Conservation (phyloP, 352 stramenopile genomes). For the Nothophytophthora sp. region DNA sequence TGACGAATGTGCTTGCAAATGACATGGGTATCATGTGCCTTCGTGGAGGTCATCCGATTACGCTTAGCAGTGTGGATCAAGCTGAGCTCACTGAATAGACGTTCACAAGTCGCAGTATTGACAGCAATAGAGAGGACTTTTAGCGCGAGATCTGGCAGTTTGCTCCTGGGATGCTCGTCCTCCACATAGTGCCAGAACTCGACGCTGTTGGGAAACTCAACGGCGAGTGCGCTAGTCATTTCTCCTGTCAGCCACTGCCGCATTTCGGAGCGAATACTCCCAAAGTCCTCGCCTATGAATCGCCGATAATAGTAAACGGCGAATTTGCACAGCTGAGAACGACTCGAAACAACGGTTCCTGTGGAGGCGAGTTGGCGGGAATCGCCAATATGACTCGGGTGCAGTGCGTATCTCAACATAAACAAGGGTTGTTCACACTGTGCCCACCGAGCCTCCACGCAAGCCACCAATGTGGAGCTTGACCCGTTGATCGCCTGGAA, state of each 20-base stretch:
- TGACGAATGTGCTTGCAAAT: no score
- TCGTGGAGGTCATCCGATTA: not conserved
- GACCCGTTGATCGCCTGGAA: not conserved
- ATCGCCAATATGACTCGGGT: not conserved
- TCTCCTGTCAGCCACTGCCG: not conserved
- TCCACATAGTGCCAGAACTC: not conserved
- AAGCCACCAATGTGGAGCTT: not conserved
- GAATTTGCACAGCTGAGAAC: not conserved
- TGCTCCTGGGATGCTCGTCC: not conserved
- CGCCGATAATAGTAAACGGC: not conserved
- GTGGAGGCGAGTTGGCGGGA: not conserved
- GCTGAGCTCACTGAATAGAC: conserved; percentile 1
- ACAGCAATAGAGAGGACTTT: conserved; percentile 6
- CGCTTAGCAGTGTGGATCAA: not conserved
- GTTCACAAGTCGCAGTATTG: conserved; percentile 9
- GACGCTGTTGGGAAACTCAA: not conserved
- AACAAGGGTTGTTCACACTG: not conserved
- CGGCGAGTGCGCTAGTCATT: not conserved
- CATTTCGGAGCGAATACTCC: not conserved
- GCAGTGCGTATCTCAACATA: not conserved
- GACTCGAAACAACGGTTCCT: not conserved
- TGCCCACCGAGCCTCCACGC: not conserved
- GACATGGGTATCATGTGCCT: no score
- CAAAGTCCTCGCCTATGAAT: not conserved
- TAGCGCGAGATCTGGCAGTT: conserved; percentile 1